These are phyloP conservation scores for Phytophthora colocasiae DNA, from an alignment of 352 stramenopile genomes.

Conservation along the genomic window DNA sequence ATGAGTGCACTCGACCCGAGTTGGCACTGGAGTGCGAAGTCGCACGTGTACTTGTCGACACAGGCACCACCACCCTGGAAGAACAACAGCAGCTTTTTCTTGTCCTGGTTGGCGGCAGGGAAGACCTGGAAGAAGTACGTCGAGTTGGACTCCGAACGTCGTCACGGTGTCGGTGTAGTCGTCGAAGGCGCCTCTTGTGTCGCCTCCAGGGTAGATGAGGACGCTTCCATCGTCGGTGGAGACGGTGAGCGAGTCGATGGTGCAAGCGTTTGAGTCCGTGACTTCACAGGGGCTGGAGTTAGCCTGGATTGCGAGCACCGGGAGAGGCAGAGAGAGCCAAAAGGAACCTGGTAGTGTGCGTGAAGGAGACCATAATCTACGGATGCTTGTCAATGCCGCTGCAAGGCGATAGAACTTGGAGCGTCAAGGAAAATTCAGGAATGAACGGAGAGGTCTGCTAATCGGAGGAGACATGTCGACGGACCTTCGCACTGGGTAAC, in stretches of 20 bases:
- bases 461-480: background rate
- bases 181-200: constrained; percentile 36
- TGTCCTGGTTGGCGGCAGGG: constrained; percentile 40
- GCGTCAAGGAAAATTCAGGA: background rate
- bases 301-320: constrained; percentile 1
- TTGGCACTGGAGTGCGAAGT: constrained; percentile 58
- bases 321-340: background rate
- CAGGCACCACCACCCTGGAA: constrained; percentile 67
- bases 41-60: constrained; percentile 61
- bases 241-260: constrained; percentile 33
- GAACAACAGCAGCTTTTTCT: constrained; percentile 64
- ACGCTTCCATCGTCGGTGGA: constrained; percentile 6
- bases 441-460: background rate
- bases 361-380: no score
- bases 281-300: constrained; percentile 5
- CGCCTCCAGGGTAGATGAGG: background rate
- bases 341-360: no score
- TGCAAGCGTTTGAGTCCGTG: constrained; percentile 27
- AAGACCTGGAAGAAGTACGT: constrained; percentile 71
- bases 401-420: background rate
- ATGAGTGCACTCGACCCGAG: constrained; percentile 44
- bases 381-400: background rate
- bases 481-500: background rate
- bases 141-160: constrained; percentile 38
- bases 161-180: constrained; percentile 37